Percentiles rank a stretch among this genome's conserved stretches.
These are phyloP conservation scores for Fusarium keratoplasticum DNA, from an alignment of 2,329 filamentous ascomycete species.

Conservation along the genomic window DNA sequence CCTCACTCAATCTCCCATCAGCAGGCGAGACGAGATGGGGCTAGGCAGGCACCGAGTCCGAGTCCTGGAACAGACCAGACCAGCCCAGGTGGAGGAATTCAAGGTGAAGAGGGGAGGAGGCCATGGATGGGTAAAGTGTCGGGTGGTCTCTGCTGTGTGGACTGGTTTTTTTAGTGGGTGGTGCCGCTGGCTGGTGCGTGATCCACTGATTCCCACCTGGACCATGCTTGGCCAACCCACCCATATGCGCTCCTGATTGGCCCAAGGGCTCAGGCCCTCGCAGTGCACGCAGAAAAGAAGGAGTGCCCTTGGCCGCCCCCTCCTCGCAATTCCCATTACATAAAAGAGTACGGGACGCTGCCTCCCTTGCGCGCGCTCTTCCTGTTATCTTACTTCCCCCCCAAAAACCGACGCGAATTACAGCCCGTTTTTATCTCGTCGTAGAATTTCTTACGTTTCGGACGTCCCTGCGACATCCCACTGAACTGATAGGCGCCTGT, in stretches of 20 bases:
- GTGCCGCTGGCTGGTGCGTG: constrained; percentile 25
- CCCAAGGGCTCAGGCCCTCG: constrained; percentile 29
- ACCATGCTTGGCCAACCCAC: constrained; percentile 18
- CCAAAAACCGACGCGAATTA: constrained; percentile 44
- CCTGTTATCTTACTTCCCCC: constrained; percentile 48
- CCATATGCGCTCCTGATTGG: constrained; percentile 32
- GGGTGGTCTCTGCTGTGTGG: constrained; percentile 23
- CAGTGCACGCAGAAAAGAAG: constrained; percentile 36
- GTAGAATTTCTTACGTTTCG: constrained; percentile 47
- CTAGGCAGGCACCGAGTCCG: background rate
- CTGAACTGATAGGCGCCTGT: constrained; percentile 43
- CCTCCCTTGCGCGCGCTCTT: constrained; percentile 42
- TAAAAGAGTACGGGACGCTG: constrained; percentile 52
- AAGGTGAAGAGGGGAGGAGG: constrained; percentile 17
- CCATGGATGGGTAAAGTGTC: background rate
- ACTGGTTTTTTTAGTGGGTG: constrained; percentile 41
- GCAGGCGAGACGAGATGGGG: background rate
- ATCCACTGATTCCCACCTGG: constrained; percentile 22
- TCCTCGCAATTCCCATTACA: constrained; percentile 53
- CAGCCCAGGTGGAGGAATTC: constrained; percentile 13
- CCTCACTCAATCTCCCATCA: constrained; percentile 15
- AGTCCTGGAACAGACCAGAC: background rate
- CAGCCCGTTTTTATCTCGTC: constrained; percentile 48
- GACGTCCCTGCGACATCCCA: constrained; percentile 42
- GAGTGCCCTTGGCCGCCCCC: constrained; percentile 41